Evolutionary conservation across 176 grass and related monocot genomes (phyloP).

Genomic region (Calamus simplicifolius): DNA sequence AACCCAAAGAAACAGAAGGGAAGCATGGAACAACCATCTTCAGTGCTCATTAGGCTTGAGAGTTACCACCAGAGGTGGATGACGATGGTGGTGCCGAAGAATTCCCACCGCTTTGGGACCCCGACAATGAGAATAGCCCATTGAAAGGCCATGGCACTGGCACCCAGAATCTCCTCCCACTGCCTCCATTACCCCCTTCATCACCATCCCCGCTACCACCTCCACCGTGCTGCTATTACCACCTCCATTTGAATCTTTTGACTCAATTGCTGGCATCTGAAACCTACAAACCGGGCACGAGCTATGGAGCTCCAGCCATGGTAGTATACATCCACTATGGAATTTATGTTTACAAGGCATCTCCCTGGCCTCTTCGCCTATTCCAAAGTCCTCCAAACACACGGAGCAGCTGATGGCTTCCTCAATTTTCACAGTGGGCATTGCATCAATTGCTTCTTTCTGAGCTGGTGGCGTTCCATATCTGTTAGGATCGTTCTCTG

Average conservation of each 20-base stretch:
- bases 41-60: conserved; percentile 13
- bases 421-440: conserved; percentile 43
- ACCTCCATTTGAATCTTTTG: conserved; percentile 22
- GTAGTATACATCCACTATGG: conserved; percentile 60
- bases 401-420: conserved; percentile 51
- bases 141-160: conserved; percentile 38
- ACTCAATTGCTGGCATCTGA: conserved; percentile 55
- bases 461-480: conserved; percentile 52
- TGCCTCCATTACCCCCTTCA: not conserved
- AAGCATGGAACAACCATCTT: not conserved
- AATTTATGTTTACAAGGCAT: conserved; percentile 83
- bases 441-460: conserved; percentile 63
- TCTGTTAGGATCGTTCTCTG: conserved; percentile 41
- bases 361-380: conserved; percentile 50
- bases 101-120: conserved; percentile 15
- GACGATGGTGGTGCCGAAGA: conserved; percentile 29
- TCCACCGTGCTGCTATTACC: conserved; percentile 13
- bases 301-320: conserved; percentile 83
- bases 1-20: not conserved
- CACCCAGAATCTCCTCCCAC: conserved; percentile 41
- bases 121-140: conserved; percentile 40
- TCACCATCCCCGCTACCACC: not conserved
- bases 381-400: conserved; percentile 70
- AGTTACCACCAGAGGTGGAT: conserved; percentile 11
- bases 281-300: conserved; percentile 84